A percentile compares a stretch with the other conserved stretches of the same genome.
phyloP scores from a whole-genome alignment of 805 yeast species.

The Candida anglica region DNA sequence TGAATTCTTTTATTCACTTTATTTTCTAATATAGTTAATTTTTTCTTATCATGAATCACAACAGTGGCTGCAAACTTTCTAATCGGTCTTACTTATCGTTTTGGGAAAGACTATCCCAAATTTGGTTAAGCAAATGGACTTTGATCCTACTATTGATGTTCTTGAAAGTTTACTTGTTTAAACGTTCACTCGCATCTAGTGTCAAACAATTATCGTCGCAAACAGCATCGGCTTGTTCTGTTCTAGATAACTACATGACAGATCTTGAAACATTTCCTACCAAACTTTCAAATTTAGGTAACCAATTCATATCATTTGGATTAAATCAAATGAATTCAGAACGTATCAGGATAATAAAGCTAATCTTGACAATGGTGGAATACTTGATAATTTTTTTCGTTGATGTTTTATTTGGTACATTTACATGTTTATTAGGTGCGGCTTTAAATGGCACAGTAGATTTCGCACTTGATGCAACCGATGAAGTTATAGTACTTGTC shows the following conservation, averaged over 20 bases:
- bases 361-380: slow-evolving; percentile 55
- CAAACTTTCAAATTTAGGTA: slow-evolving; percentile 52
- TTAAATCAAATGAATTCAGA: slow-evolving; percentile 48
- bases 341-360: slow-evolving; percentile 37
- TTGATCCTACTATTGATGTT: slow-evolving; percentile 51
- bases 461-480: slow-evolving; percentile 71
- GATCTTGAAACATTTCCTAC: slow-evolving; percentile 47
- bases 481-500: slow-evolving; percentile 53
- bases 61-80: background rate
- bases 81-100: slow-evolving; percentile 41
- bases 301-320: slow-evolving; percentile 44
- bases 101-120: slow-evolving; percentile 55
- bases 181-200: slow-evolving; percentile 39
- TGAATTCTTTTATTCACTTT: background rate
- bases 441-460: slow-evolving; percentile 69
- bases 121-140: slow-evolving; percentile 65
- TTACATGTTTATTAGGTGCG: slow-evolving; percentile 75
- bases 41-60: too few relatives aligned
- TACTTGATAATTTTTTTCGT: slow-evolving; percentile 59
- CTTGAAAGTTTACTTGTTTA: slow-evolving; percentile 59
- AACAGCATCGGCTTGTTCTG: slow-evolving; percentile 42
- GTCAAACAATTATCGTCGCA: slow-evolving; percentile 36
- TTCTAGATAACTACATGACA: slow-evolving; percentile 38
- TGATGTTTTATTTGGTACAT: slow-evolving; percentile 79
- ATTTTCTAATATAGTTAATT: too few relatives aligned